Evolutionary conservation across 345 rosid genomes (phyloP).

Genomic region (Eucalyptus guilfoylei): DNA sequence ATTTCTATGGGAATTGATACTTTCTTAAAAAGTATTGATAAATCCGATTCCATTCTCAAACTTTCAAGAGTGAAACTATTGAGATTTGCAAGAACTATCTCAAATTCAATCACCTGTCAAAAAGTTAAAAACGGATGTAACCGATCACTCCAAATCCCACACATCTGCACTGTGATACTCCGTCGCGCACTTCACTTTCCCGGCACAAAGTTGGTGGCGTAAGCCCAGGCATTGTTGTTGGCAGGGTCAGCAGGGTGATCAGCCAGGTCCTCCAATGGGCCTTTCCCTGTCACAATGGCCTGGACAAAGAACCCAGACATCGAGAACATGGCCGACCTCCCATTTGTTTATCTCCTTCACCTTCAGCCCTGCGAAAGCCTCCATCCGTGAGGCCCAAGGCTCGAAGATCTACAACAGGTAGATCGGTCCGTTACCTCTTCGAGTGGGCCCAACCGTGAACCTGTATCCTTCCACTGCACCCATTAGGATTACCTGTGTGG

Average conservation of each 20-base stretch:
- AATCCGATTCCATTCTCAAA: not conserved
- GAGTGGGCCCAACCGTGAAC: not conserved
- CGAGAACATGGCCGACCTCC: not conserved
- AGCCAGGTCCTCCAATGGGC: not conserved
- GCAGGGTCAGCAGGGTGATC: not conserved
- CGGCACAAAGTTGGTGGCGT: not conserved
- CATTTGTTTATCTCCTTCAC: not conserved
- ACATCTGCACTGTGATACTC: not conserved
- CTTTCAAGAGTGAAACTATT: not conserved
- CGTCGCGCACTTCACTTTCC: not conserved
- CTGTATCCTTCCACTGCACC: not conserved
- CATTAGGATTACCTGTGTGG: not conserved
- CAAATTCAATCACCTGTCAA: not conserved
- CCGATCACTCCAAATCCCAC: not conserved
- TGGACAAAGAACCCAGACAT: not conserved
- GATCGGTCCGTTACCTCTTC: not conserved
- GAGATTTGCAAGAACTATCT: not conserved
- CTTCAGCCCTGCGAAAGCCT: not conserved
- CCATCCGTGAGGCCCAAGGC: not conserved
- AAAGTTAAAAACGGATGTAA: not conserved
- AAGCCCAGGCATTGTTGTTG: not conserved
- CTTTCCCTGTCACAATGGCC: not conserved
- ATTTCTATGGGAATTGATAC: not conserved
- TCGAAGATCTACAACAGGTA: not conserved
- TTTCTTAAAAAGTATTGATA: not conserved